Conservation (phyloP, 768 basidiomycete species). For the Inosperma sp. region DNA sequence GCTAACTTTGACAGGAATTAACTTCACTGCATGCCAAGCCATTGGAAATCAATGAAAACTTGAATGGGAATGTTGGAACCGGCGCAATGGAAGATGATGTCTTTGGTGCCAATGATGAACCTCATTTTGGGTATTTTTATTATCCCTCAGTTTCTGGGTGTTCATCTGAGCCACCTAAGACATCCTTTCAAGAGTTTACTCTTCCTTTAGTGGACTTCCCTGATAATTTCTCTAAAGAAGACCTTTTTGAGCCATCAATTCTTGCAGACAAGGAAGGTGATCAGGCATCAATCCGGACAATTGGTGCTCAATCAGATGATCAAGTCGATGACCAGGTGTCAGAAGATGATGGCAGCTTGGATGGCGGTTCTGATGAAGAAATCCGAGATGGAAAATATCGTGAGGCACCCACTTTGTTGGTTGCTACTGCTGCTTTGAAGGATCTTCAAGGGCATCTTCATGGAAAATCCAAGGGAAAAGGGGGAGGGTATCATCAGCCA, state of each 20-base stretch:
- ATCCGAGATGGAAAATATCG: conserved; percentile 5
- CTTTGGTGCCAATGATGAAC: background rate
- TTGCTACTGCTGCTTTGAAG: conserved; percentile 2
- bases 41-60: background rate
- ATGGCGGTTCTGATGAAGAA: background rate
- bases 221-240: background rate
- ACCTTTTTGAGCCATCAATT: background rate
- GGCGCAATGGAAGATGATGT: background rate
- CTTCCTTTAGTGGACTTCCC: background rate
- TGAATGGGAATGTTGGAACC: background rate
- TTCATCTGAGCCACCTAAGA: background rate
- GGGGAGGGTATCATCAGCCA: conserved; percentile 16
- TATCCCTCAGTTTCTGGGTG: background rate
- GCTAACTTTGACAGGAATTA: background rate
- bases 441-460: background rate
- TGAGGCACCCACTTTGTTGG: conserved; percentile 4
- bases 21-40: background rate
- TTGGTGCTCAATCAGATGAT: conserved; percentile 1
- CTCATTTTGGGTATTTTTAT: background rate
- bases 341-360: background rate
- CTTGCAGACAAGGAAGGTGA: background rate
- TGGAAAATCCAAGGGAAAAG: conserved; percentile 5
- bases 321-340: background rate
- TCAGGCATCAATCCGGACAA: background rate
- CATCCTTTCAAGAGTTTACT: background rate